These are phyloP conservation scores for Euryodendron excelsum DNA, from an alignment of 148 eudicot genomes.

Conservation along the genomic window DNA sequence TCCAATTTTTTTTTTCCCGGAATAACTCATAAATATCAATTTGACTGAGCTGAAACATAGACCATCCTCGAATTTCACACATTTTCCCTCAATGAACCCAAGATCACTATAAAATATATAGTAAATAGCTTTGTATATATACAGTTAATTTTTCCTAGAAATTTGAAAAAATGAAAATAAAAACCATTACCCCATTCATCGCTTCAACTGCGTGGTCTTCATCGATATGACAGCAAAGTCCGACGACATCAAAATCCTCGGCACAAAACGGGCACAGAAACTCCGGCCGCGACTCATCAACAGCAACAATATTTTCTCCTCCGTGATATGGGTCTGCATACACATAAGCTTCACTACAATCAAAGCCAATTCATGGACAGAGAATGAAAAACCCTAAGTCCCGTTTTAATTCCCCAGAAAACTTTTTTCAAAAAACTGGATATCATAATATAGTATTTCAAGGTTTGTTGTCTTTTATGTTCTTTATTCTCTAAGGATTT, in stretches of 20 bases:
- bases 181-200: constrained; percentile 71
- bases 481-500: constrained; percentile 2
- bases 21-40: no score
- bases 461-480: no score
- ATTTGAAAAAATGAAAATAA: not conserved
- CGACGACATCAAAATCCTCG: constrained; percentile 86
- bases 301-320: constrained; percentile 54
- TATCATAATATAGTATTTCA: no score
- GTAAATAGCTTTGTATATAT: no score
- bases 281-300: constrained; percentile 71
- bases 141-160: not conserved
- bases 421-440: no score
- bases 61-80: no score
- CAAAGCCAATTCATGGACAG: not conserved
- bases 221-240: constrained; percentile 89
- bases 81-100: not conserved
- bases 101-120: no score
- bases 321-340: constrained; percentile 53
- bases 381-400: not conserved
- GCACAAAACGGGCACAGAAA: constrained; percentile 87
- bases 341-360: not conserved
- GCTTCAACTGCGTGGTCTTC: constrained; percentile 80
- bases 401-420: no score
- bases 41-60: no score
- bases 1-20: no score